phyloP scores from a whole-genome alignment of 805 yeast genomes.

The Candida alai region DNA sequence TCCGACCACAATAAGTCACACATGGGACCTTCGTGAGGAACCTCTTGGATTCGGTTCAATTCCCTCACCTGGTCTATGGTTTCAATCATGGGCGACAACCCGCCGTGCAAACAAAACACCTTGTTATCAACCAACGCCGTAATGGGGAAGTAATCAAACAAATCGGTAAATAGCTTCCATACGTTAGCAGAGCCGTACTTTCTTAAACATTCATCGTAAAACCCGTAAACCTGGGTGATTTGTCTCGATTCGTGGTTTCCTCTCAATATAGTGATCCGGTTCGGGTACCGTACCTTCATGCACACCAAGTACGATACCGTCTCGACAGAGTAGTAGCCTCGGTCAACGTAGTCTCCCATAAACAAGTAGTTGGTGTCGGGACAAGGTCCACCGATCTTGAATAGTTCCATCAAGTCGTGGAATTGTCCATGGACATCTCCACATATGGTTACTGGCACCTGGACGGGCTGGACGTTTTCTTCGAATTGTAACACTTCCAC shows the following conservation, averaged over 20 bases:
- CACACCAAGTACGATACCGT: conserved; percentile 86
- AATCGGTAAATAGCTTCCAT: conserved; percentile 88
- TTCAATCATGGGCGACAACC: conserved; percentile 91
- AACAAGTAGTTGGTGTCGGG: conserved; percentile 47
- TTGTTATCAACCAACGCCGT: conserved; percentile 90
- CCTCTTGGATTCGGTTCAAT: conserved; percentile 88
- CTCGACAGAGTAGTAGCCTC: conserved; percentile 88
- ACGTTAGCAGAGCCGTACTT: conserved; percentile 91
- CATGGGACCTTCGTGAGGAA: conserved; percentile 98
- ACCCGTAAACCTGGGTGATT: conserved; percentile 94
- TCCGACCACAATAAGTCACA: conserved; percentile 96
- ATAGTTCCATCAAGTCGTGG: conserved; percentile 89
- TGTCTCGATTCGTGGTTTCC: conserved; percentile 96
- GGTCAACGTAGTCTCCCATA: conserved; percentile 76
- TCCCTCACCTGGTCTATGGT: conserved; percentile 90
- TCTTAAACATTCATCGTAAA: conserved; percentile 91
- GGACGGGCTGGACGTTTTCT: conserved; percentile 92
- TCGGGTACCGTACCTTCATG: conserved; percentile 89
- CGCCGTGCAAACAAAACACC: conserved; percentile 92
- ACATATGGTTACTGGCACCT: conserved; percentile 94
- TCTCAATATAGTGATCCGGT: conserved; percentile 84
- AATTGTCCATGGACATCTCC: conserved; percentile 97
- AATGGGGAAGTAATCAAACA: conserved; percentile 89
- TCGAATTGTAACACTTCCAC: conserved; percentile 86
- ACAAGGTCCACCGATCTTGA: conserved; percentile 75